These are phyloP conservation scores for Suhomyces emberorum DNA, from an alignment of 805 yeast genomes.

Conservation along the genomic window DNA sequence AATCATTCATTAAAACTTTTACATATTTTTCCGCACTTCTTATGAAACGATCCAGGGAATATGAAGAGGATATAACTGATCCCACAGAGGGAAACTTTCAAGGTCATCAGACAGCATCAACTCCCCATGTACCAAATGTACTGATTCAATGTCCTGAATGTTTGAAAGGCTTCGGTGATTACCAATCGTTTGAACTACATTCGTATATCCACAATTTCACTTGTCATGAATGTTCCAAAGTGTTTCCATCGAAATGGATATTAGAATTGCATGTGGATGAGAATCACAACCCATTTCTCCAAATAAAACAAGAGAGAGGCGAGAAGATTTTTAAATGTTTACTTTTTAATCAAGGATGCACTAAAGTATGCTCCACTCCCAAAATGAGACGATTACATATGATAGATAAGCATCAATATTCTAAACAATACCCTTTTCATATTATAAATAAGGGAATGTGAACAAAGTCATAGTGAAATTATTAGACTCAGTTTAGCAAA, in stretches of 20 bases:
- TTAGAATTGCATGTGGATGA: slow-evolving; percentile 51
- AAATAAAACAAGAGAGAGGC: slow-evolving; percentile 35
- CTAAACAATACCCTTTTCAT: slow-evolving; percentile 30
- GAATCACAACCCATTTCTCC: slow-evolving; percentile 48
- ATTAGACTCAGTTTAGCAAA: no score
- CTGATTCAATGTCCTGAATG: background rate
- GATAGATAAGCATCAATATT: slow-evolving; percentile 49
- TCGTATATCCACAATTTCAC: slow-evolving; percentile 4
- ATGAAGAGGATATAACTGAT: no score
- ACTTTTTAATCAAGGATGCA: slow-evolving; percentile 33
- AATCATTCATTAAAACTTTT: no score
- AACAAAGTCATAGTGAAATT: no score
- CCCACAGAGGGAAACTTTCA: no score
- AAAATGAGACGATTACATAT: slow-evolving; percentile 46
- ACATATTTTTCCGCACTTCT: no score
- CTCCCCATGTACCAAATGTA: no score
- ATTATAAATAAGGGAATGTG: slow-evolving; percentile 27
- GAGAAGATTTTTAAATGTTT: slow-evolving; percentile 44
- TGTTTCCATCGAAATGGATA: slow-evolving; percentile 42
- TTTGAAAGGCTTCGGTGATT: background rate
- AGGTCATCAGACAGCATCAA: no score
- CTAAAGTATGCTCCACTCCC: slow-evolving; percentile 33
- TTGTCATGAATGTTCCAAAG: slow-evolving; percentile 33
- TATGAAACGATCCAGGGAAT: no score
- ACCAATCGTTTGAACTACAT: slow-evolving; percentile 5